Conservation (phyloP, 139 green algal species). For the Pseudopediastrum boryanum region DNA sequence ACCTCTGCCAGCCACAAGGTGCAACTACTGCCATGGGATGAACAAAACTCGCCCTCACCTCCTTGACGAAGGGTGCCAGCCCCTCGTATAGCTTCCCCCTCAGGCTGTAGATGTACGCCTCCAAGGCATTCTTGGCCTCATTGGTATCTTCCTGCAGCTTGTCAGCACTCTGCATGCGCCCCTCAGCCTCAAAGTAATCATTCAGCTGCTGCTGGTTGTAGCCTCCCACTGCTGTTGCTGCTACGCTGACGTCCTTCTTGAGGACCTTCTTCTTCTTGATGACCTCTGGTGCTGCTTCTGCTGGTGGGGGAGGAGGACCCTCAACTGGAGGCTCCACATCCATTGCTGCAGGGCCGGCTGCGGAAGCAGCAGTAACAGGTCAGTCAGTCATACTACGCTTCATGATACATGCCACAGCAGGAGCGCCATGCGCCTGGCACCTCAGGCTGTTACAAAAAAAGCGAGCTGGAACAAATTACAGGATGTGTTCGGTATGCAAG, state of each 20-base stretch:
- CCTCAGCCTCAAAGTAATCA: constrained; percentile 58
- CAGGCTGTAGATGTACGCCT: constrained; percentile 94
- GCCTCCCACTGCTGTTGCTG: constrained; percentile 1
- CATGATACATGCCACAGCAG: too few species aligned
- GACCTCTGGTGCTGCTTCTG: neutral
- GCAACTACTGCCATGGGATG: too few species aligned
- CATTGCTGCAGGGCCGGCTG: constrained; percentile 21
- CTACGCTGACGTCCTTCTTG: constrained; percentile 57
- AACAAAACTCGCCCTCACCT: constrained; percentile 39
- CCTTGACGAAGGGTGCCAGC: constrained; percentile 67
- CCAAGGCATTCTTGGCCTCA: constrained; percentile 95
- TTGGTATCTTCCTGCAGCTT: constrained; percentile 94
- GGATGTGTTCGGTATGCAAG: too few species aligned
- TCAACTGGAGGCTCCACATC: constrained; percentile 2
- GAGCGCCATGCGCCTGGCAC: too few species aligned
- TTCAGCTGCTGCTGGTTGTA: constrained; percentile 38
- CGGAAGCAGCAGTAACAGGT: neutral
- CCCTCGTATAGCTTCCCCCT: constrained; percentile 79
- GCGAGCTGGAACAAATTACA: too few species aligned
- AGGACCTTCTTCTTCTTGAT: constrained; percentile 69
- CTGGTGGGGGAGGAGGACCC: too few species aligned
- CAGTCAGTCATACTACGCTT: neutral
- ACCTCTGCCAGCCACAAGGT: too few species aligned
- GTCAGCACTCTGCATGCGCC: constrained; percentile 70
- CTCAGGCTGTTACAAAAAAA: too few species aligned